These are phyloP conservation scores for Fusarium sp. DNA, from an alignment of 2,329 filamentous ascomycete genomes.

Conservation along the genomic window DNA sequence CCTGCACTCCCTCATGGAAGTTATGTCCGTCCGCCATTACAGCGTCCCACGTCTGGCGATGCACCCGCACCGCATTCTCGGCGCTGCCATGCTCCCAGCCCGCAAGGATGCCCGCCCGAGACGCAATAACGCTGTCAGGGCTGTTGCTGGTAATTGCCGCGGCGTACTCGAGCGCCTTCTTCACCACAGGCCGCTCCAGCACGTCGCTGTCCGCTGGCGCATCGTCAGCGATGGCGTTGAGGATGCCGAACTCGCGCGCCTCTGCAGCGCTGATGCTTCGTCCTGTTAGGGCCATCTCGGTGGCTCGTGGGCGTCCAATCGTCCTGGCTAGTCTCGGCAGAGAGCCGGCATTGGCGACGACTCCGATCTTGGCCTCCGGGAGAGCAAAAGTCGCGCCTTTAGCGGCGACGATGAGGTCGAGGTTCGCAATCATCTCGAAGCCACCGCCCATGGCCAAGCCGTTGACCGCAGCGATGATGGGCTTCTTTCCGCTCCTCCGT, in stretches of 20 bases:
- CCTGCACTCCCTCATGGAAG: slow-evolving; percentile 76
- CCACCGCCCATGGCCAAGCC: slow-evolving; percentile 81
- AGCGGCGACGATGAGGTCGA: slow-evolving; percentile 77
- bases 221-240: slow-evolving; percentile 71
- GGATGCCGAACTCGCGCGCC: slow-evolving; percentile 73
- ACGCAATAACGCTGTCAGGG: slow-evolving; percentile 79
- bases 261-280: slow-evolving; percentile 68
- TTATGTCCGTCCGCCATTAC: slow-evolving; percentile 74
- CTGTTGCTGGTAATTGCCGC: slow-evolving; percentile 72
- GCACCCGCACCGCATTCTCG: slow-evolving; percentile 68
- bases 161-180: slow-evolving; percentile 70
- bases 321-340: slow-evolving; percentile 75
- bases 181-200: slow-evolving; percentile 59
- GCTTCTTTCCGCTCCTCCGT: slow-evolving; percentile 77
- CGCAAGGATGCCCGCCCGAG: slow-evolving; percentile 74
- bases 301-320: slow-evolving; percentile 75
- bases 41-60: slow-evolving; percentile 65
- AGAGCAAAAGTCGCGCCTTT: slow-evolving; percentile 72
- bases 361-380: slow-evolving; percentile 79
- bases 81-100: slow-evolving; percentile 76
- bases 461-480: slow-evolving; percentile 81
- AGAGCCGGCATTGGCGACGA: slow-evolving; percentile 78
- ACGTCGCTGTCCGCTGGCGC: slow-evolving; percentile 48
- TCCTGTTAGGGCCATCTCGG: slow-evolving; percentile 76
- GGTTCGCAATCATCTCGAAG: slow-evolving; percentile 81